Conservation (phyloP, 768 basidiomycete genomes). For the Coprinopsis marcescibilis region DNA sequence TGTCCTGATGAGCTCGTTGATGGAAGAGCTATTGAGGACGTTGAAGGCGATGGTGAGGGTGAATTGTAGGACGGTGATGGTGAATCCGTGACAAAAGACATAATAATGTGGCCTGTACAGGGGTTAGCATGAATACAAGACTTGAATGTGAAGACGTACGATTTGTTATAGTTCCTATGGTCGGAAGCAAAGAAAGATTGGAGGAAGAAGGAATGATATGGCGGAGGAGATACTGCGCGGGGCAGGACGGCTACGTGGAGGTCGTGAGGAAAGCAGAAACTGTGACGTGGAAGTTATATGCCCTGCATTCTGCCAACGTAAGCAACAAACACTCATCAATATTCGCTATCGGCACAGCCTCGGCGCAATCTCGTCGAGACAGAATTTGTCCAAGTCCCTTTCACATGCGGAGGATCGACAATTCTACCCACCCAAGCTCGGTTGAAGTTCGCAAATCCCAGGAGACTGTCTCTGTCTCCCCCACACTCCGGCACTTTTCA, state of each 20-base stretch:
- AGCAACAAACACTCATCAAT: not conserved
- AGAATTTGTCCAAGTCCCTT: not conserved
- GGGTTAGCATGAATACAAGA: not conserved
- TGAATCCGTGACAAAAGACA: constrained; percentile 23
- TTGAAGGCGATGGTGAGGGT: constrained; percentile 21
- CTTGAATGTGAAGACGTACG: not conserved
- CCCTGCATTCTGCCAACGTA: not conserved
- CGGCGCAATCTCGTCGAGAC: not conserved
- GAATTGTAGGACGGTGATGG: constrained; percentile 23
- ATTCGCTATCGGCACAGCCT: not conserved
- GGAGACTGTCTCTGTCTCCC: no score
- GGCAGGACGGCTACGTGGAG: constrained; percentile 33
- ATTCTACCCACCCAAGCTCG: not conserved
- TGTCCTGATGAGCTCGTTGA: constrained; percentile 1
- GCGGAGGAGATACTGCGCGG: constrained; percentile 24
- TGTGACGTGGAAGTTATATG: constrained; percentile 22
- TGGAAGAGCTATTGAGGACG: constrained; percentile 11
- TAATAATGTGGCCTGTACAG: constrained; percentile 9
- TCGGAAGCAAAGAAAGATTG: constrained; percentile 3
- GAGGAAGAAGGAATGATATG: constrained; percentile 11
- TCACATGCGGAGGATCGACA: not conserved
- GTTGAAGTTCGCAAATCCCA: no score
- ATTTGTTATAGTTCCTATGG: not conserved
- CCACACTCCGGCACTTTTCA: not conserved
- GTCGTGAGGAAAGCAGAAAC: constrained; percentile 18